Percentiles rank a stretch among this genome's conserved stretches.
These are phyloP conservation scores for Dillenia turbinata DNA, from an alignment of 164 flowering plant genomes.

Conservation along the genomic window DNA sequence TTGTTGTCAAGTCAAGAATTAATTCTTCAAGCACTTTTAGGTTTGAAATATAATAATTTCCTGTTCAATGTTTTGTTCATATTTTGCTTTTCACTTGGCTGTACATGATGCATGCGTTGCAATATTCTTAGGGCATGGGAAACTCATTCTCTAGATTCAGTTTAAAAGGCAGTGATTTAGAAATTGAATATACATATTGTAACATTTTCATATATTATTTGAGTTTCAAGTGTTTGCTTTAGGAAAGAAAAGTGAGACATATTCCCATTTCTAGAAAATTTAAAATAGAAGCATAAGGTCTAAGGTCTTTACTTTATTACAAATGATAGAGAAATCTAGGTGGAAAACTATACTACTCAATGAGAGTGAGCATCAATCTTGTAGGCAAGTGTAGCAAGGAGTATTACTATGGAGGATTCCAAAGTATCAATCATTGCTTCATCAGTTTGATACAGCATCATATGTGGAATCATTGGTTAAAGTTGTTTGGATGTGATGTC, in stretches of 20 bases:
- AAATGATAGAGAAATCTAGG: too few species aligned
- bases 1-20: background rate
- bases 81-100: background rate
- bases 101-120: background rate
- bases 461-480: background rate
- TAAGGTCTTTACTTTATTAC: too few species aligned
- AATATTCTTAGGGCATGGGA: background rate
- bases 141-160: background rate
- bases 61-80: background rate
- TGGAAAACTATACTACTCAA: too few species aligned
- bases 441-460: background rate
- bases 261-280: too few species aligned
- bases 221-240: background rate
- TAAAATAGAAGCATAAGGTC: too few species aligned
- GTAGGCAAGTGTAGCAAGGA: too few species aligned
- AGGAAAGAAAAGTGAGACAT: background rate
- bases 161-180: background rate
- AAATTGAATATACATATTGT: too few species aligned
- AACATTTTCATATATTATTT: background rate
- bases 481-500: too few species aligned
- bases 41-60: background rate
- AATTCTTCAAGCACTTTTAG: background rate
- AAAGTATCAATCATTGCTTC: background rate
- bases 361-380: too few species aligned
- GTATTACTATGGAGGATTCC: too few species aligned